Evolutionary conservation across 257 asterid species (phyloP), one percentile per base, ranked within the genome.

Genomic region (Solanum habrochaites): DNA sequence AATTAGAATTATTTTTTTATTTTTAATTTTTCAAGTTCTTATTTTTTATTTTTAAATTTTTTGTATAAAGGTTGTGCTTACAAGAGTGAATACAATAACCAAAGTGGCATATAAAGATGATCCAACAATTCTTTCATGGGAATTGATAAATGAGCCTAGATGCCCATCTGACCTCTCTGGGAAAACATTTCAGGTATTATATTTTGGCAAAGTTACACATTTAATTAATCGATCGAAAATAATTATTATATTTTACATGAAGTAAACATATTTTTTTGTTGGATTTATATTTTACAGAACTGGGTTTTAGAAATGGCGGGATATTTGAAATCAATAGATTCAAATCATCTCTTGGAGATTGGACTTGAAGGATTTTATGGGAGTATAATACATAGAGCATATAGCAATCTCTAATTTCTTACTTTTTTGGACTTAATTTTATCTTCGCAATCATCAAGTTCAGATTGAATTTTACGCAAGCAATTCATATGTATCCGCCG

Each of bases 91-190:
- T 58, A 86, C 60, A n/a, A 45, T 86, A 9, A 86, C 42, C 35
- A 64, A 64, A 75, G 64, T 72, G 31, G 88, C 69, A 20, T 86
- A 86, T 42, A 86, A 74, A 74, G 71, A 86, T 75, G 88, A 86
- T 29, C 75, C 77, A 25, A 86, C 85, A n/a, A 86, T 86, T 43
- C 81, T 86, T 80, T 83, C 88, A 31, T 86, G 75, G 85, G 88
- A 86, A 29, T 14, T 86, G 8, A 86, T 86, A 60, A 86, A 86
- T 86, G 88, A 86, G 64, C 66, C 85, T n/a, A 67, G 88, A 32
- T 86, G 85, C 85, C 12, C 40, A 43, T 86, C 88, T 35, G 88
- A 86, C 49, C 73, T 64, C 21, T 86, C 85, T 27, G 88, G 85
- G 18, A 86, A 75, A 47, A 86, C 88, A 39, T 39, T 86, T 14